Evolutionary conservation across 768 basidiomycete species (phyloP).

Genomic region (Lactifluus volemus): DNA sequence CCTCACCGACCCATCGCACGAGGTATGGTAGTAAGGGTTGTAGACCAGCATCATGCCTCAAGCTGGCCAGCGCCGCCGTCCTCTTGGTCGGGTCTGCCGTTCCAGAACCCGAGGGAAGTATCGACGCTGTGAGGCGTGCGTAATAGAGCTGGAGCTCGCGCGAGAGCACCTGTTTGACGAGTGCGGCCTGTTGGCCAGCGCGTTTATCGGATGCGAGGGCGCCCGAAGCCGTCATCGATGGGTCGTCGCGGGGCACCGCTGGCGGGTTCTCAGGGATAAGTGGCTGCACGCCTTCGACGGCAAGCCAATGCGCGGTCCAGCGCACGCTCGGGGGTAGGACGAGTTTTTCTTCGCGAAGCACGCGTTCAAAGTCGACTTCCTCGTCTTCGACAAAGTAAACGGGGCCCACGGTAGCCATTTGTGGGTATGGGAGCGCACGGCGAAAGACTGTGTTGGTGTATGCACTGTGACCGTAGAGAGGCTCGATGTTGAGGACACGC

Average conservation of each 20-base stretch:
- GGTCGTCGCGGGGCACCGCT: conserved; percentile 53
- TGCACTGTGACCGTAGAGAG: conserved; percentile 78
- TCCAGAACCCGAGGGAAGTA: conserved; percentile 54
- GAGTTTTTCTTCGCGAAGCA: conserved; percentile 80
- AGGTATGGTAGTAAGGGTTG: conserved; percentile 90
- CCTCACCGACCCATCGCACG: conserved; percentile 90
- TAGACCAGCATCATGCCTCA: conserved; percentile 84
- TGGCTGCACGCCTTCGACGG: conserved; percentile 96
- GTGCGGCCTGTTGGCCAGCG: conserved; percentile 54
- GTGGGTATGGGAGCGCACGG: conserved; percentile 39
- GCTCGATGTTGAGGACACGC: conserved; percentile 92
- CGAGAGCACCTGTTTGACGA: conserved; percentile 89
- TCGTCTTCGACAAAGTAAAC: conserved; percentile 96
- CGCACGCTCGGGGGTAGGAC: conserved; percentile 69
- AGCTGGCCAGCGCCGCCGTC: conserved; percentile 81
- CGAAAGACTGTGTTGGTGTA: conserved; percentile 56
- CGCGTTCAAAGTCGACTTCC: conserved; percentile 92
- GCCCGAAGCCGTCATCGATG: conserved; percentile 29
- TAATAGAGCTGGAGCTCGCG: conserved; percentile 94
- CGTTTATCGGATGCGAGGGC: conserved; percentile 31
- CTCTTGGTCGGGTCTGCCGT: conserved; percentile 57
- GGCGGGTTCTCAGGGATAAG: conserved; percentile 94
- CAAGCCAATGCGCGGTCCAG: conserved; percentile 96
- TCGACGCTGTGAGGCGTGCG: conserved; percentile 75
- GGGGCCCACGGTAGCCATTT: conserved; percentile 46